A percentile compares a stretch with the other conserved stretches of the same genome.
These are phyloP conservation scores for Venustampulla echinocandica DNA, from an alignment of 495 filamentous ascomycete species.

Conservation along the genomic window DNA sequence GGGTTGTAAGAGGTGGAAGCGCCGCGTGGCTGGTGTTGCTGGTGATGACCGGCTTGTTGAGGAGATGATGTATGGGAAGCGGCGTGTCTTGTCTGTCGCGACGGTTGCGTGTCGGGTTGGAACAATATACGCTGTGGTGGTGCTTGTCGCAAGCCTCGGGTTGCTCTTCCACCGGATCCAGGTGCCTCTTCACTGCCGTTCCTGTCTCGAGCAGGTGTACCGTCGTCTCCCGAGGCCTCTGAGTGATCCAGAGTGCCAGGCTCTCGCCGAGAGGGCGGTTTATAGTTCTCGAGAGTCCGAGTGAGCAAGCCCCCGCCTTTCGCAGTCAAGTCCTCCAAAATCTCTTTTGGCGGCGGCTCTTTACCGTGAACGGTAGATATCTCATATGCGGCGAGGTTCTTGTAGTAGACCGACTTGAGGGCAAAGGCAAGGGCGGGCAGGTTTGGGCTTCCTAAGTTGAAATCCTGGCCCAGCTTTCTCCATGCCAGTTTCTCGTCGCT, in stretches of 20 bases:
- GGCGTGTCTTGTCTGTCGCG: constrained; percentile 50
- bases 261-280: constrained; percentile 29
- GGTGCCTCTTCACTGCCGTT: constrained; percentile 51
- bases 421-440: constrained; percentile 65
- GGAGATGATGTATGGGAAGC: constrained; percentile 21
- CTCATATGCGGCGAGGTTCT: constrained; percentile 74
- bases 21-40: constrained; percentile 12
- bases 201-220: constrained; percentile 54
- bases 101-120: constrained; percentile 60
- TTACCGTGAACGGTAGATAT: constrained; percentile 60
- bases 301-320: constrained; percentile 67
- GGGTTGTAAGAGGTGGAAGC: constrained; percentile 25
- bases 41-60: constrained; percentile 18
- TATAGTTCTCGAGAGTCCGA: constrained; percentile 68
- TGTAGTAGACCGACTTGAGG: constrained; percentile 75
- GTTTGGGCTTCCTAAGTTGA: constrained; percentile 53
- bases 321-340: constrained; percentile 65
- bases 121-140: constrained; percentile 75
- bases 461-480: constrained; percentile 59
- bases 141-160: constrained; percentile 65
- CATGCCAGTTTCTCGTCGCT: constrained; percentile 73
- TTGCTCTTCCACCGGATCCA: constrained; percentile 48
- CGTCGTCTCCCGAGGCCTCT: constrained; percentile 48
- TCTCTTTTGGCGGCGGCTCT: constrained; percentile 73
- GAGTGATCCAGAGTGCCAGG: constrained; percentile 31